Evolutionary conservation across 2,329 filamentous ascomycete genomes (phyloP), one percentile per base, ranked within the genome.

Genomic region (Colletotrichum shisoi): DNA sequence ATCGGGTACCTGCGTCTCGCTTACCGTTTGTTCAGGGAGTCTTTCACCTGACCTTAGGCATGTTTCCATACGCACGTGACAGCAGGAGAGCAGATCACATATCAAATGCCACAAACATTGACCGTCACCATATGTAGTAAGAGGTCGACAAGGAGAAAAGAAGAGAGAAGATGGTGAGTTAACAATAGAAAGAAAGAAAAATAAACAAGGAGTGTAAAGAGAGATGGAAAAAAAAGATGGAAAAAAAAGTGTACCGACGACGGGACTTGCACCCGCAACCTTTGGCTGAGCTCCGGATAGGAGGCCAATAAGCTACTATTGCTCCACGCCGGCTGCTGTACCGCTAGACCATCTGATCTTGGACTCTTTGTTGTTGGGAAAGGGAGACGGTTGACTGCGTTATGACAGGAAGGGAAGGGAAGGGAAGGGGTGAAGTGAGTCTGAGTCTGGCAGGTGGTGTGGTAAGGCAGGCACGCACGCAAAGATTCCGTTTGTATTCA

Each of bases 281-380:
- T 67, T 67, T 67, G 64, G 64, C 61, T 67, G 56, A 48, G 34
- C 56, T 19, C 27, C 11, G 19, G 19, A 46, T 64, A 67, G 64
- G 64, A 67, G 61, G 54, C 64, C 64, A 67, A 67, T 67, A 67
- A 67, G 64, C 64, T 67, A 59, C 64, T 67, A 67, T 67, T 67
- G 64, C 64, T 67, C 64, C 61, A 67, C 61, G 61, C 34, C 64
- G 64, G 64, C 64, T 46, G 52, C 39, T 53, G 37, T 24, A 67
- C 64, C 61, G 31, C 42, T 64, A 42, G 61, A 51, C 64, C 64
- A 67, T 24, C 19, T 27, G 37, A n/a, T 45, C 64, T 19, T 48
- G 15, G 42, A 12, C 27, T 5, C 39, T 15, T 63, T 62, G 44
- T 57, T 58, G 63, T 51, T 58, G 46, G 21, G 21, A n/a, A 27